Base-by-base conservation (phyloP, 352 stramenopile species). In the Phytophthora pseudosyringae region DNA sequence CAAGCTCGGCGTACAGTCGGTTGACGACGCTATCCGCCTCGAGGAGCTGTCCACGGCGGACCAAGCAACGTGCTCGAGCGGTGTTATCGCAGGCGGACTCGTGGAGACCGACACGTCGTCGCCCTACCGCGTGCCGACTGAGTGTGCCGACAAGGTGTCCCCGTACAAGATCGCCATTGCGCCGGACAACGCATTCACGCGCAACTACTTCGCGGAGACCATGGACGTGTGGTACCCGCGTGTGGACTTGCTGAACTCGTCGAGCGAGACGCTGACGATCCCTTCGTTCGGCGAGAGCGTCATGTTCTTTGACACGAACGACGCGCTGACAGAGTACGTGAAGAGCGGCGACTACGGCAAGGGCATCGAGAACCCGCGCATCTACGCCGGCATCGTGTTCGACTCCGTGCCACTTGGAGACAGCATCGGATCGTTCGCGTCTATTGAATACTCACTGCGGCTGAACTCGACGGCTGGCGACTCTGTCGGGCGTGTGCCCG, bases 111-210 rank as follows among this genome's bases (percentile, higher is more conserved):
- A 88, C 50, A 44, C 38, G 3, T 74, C 66, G 10, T 86, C 76
- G 9, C 51, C 64, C 2, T 81, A 73, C 56, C 45, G 48, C 7
- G 31, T 88, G 1, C 78, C 78, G 0, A 53, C 15, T 0, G 71
- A 57, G 28, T 89, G 82, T 25, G 63, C 38, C 0, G 50, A 61
- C 38, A 80, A 81, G 13, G 73, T 89, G 7, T 70, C 77, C 45
- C 82, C 82, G 0, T 86, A 76, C 58, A 90, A 90, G 57, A 72
- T 89, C 54, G 81, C 36, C 2, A 86, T 90, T 45, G 71, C 43
- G 0, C 79, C 81, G 3, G 71, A 89, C 49, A 78, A 69, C 21
- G 58, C 68, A 5, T 90, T 88, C 54, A 89, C 81, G 32, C 67
- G 76, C 36, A 54, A 76, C 16, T 90, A 90, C 64, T 90, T 90